Conservation (phyloP, 345 rosid genomes). For the Ailanthus altissimus region DNA sequence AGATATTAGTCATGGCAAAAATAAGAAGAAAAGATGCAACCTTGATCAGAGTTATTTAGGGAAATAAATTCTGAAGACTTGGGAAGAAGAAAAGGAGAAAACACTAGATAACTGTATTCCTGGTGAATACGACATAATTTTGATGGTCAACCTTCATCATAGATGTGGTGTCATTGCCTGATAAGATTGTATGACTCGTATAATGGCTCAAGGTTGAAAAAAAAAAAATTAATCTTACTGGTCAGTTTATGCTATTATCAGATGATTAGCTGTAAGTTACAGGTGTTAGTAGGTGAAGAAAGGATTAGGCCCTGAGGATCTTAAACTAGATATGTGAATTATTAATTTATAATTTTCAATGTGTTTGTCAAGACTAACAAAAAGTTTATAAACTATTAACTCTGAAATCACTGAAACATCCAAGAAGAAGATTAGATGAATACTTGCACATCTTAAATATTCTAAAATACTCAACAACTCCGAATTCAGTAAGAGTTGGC, state of each 20-base stretch:
- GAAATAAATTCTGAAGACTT: neutral
- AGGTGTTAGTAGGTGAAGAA: neutral
- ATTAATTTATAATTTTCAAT: neutral
- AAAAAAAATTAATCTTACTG: neutral
- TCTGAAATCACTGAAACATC: too few species aligned
- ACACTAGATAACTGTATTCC: neutral
- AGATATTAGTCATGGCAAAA: too few species aligned
- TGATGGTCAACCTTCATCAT: neutral
- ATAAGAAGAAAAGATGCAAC: too few species aligned
- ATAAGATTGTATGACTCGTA: neutral
- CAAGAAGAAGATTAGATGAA: too few species aligned
- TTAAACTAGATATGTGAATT: neutral
- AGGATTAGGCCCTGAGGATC: too few species aligned
- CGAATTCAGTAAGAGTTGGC: conserved; percentile 1
- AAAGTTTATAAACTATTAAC: too few species aligned
- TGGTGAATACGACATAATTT: too few species aligned
- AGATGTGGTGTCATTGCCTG: neutral
- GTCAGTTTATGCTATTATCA: neutral
- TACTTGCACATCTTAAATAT: neutral
- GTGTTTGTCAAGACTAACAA: too few species aligned
- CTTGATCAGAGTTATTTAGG: neutral
- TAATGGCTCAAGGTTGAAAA: neutral
- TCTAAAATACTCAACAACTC: neutral
- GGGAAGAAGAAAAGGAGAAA: neutral
- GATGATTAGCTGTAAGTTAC: neutral